Evolutionary conservation across 1,284 basidiomycete genomes (phyloP).

Genomic region (Thelephora terrestris): DNA sequence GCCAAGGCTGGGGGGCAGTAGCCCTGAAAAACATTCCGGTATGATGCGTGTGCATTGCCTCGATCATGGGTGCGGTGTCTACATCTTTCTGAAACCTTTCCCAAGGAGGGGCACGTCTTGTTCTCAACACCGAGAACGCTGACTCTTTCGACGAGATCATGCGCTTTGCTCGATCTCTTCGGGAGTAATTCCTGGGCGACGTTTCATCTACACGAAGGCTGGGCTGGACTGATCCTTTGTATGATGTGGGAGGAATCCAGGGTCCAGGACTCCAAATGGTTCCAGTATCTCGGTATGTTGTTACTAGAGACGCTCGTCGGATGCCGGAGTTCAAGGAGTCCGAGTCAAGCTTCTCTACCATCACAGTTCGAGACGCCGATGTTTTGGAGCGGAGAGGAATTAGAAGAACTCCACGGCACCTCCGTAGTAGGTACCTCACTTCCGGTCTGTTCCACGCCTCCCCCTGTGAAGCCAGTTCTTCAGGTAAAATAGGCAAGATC

Average conservation of each 20-base stretch:
- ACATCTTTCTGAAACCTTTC: background rate
- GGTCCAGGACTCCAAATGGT: constrained; percentile 53
- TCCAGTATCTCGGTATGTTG: constrained; percentile 53
- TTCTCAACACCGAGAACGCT: constrained; percentile 78
- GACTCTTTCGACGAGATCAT: constrained; percentile 76
- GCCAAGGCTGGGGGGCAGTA: constrained; percentile 60
- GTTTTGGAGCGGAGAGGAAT: constrained; percentile 80
- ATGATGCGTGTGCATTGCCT: constrained; percentile 14
- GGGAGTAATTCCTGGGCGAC: constrained; percentile 53
- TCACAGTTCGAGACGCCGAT: constrained; percentile 81
- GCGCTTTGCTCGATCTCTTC: constrained; percentile 48
- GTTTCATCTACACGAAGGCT: constrained; percentile 56
- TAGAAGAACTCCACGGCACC: constrained; percentile 76
- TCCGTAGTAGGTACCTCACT: constrained; percentile 67
- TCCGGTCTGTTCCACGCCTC: constrained; percentile 1
- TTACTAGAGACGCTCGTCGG: constrained; percentile 1
- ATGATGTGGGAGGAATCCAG: constrained; percentile 89
- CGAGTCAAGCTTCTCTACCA: constrained; percentile 51
- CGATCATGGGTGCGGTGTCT: background rate
- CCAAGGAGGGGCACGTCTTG: constrained; percentile 60
- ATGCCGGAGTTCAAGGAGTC: background rate
- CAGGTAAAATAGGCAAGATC: constrained; percentile 80
- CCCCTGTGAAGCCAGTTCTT: constrained; percentile 8
- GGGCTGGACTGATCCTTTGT: constrained; percentile 82
- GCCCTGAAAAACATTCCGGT: constrained; percentile 68